Base-by-base conservation (phyloP, 163 green algal species). In the Coccomyxa subellipsoidea region DNA sequence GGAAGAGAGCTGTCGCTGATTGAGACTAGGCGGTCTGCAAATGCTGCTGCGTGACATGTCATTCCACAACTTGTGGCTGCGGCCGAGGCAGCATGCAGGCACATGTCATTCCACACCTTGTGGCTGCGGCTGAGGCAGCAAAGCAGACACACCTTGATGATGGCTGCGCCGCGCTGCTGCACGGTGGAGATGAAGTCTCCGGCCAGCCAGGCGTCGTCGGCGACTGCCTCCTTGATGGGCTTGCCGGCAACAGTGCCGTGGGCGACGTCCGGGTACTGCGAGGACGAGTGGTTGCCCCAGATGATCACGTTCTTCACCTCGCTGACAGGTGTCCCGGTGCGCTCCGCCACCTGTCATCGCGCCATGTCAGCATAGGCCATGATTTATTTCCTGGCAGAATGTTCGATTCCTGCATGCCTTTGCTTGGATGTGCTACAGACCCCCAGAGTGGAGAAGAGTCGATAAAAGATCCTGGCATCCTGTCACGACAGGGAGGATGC, bases 281-380 rank as follows among this genome's bases (percentile, higher is more conserved):
- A 98, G 81, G 88, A 95, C 18, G 90, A 96, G 90, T 99, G 96
- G 90, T 99, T 99, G 84, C 96, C 96, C 96, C 96, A 99, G 88
- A 99, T 98, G 89, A 96, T 98, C 10, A 93, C 92, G 85, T 98
- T 98, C 71, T 93, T 92, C 2, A 99, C 95, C 29, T 92, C 87
- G 35, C 81, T 89, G 15, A 96, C 90, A 59, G 93, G 91, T 9
- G 87, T 82, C 25, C 89, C 90, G 4, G 86, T 84, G 47, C 90
- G 89, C 87, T 96, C 91, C 0, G 92, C 85, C 12, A 99, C 83
- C 91, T 95, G 29, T 25, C 35, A 29, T 23, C 70, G 53, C 38
- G 27, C 23, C 75, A 35, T 73, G 29, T 73, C 29, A 34, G 29
- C 66, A 73, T 21, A 69, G 21, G 21, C 53, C 53, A 15, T 69